Evolutionary conservation across 345 rosid genomes (phyloP), one percentile per base, ranked within the genome.

Genomic region (Litchi chinensis): DNA sequence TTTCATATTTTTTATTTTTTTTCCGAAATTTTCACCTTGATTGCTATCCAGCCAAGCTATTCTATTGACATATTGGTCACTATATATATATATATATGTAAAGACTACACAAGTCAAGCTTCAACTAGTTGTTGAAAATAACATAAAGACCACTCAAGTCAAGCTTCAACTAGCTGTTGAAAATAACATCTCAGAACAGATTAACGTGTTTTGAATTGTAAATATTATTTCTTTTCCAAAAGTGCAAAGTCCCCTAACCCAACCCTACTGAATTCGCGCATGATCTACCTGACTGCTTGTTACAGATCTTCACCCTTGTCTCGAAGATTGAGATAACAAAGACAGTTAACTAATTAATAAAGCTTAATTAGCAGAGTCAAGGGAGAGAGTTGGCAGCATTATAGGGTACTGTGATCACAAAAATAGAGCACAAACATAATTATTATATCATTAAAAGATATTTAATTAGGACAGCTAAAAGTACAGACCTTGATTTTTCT

Each of bases 301-400:
- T 44, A 39, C 11, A 24, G 68, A 41, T 75, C 48, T 70, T 68
- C 60, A 66, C 39, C 70, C 70, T 56, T 15, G 76, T 65, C 71
- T 59, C 73, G 5, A 40, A 78, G 41, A 75, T 65, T 56, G 60
- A 54, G 57, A 41, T 66, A 70, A 66, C 71, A 43, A 62, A 21
- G 68, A 22, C 32, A 37, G 19, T 43, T 24, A 54, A n/a, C 15
- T 16, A 73, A 60, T 73, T 22, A 73, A 60, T 73, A 13, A 57
- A 10, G 16, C 6, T 19, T n/a, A n/a, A 37, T 59, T 41, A 21
- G 54, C 52, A 41, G 52, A 73, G 56, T 16, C n/a, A 50, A 74
- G 9, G 54, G 73, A 52, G 73, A 57, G 77, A 80, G 79, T 60
- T 76, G 83, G 77, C 71, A 73, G 43, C 77, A 46, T 69, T 28